Evolutionary conservation across 2,329 filamentous ascomycete genomes (phyloP), one percentile per base, ranked within the genome.

Genomic region (Ascochyta rabiei): DNA sequence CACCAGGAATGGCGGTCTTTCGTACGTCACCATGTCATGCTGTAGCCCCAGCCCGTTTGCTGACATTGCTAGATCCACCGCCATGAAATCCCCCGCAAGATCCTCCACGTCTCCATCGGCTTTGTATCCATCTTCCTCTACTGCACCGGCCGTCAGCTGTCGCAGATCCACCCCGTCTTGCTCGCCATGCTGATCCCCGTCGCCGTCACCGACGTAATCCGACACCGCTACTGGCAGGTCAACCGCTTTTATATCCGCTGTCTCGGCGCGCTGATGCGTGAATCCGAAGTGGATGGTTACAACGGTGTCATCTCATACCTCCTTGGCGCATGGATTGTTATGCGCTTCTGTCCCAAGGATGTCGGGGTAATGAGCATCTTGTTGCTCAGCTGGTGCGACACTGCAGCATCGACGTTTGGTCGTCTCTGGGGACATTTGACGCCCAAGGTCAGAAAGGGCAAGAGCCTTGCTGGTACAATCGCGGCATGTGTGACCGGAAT

Each of bases 291-390:
- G 64, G 83, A 88, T 42, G 91, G 92, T 46, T 99, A 91, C 82
- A 99, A 99, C 73, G 95, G 95, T 47, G 93, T 98, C 64, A 96
- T 99, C 63, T 97, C 90, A 81, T 99, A 98, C 76, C 85, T 99
- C 9, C 84, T 97, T 7, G 95, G 95, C 52, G 88, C 92, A 24
- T 97, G 92, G 86, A 82, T 87, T 28, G 91, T 93, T 15, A 84
- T 98, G 62, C 86, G 86, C 63, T 91, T 91, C 74, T 91, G 96
- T 74, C 91, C 93, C 60, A 99, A 98, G 78, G 95, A 99, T 68
- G 84, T 99, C 21, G 92, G 89, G 7, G 89, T 96, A 43, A 89
- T 98, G 81, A 88, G 89, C 57, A 89, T 98, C 38, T 81, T 99
- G 67, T 84, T 99, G 35, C 85, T 99, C 21, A 96, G 90, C 71